These are phyloP conservation scores for Podaxis sp. DNA, from an alignment of 768 basidiomycete species.

Conservation along the genomic window DNA sequence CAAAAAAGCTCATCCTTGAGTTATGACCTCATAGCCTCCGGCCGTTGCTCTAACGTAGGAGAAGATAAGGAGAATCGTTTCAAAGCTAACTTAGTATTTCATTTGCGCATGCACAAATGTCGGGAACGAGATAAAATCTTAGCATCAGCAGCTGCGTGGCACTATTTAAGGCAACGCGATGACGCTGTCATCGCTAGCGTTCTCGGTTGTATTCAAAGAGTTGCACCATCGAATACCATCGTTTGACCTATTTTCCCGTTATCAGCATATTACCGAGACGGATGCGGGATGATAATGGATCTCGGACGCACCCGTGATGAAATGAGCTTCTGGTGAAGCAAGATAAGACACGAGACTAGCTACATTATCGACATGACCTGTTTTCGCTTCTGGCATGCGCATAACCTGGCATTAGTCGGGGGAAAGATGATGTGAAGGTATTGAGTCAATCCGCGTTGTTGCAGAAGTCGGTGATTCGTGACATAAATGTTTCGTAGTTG, in stretches of 20 bases:
- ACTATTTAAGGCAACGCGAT: not conserved
- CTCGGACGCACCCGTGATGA: not conserved
- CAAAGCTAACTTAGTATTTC: not conserved
- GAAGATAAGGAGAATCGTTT: not conserved
- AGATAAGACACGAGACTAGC: conserved; percentile 19
- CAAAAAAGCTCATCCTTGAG: not conserved
- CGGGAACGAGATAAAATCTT: not conserved
- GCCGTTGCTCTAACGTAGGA: not conserved
- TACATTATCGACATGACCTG: conserved; percentile 9
- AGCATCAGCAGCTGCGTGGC: not conserved
- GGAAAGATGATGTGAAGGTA: not conserved
- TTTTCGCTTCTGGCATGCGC: conserved; percentile 1
- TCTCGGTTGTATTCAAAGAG: not conserved
- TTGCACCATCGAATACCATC: not conserved
- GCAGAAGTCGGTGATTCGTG: not conserved
- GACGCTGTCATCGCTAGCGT: no score
- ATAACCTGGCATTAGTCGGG: not conserved
- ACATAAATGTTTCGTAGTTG: not conserved
- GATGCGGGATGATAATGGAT: not conserved
- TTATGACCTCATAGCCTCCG: not conserved
- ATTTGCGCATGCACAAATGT: not conserved
- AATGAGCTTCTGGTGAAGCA: conserved; percentile 13
- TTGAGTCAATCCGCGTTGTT: not conserved
- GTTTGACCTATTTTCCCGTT: conserved; percentile 1
- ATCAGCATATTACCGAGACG: not conserved